phyloP scores from a whole-genome alignment of 352 stramenopile species.

The Pythium guiyangense region DNA sequence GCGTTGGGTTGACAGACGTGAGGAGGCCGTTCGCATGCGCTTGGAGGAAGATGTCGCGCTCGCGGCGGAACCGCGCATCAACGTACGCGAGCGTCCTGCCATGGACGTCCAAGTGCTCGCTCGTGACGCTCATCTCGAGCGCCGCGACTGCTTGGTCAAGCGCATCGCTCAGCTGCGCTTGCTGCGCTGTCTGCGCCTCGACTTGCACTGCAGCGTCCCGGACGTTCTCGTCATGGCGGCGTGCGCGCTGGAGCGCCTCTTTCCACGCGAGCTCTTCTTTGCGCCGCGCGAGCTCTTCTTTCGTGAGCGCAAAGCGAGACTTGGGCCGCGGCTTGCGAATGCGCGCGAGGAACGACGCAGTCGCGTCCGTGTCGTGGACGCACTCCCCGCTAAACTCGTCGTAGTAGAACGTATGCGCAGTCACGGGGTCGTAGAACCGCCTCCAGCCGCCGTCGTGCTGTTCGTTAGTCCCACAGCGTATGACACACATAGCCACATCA shows the following conservation, averaged over 20 bases:
- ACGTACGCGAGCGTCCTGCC: constrained; percentile 47
- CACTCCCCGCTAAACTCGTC: constrained; percentile 61
- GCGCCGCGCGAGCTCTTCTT: constrained; percentile 39
- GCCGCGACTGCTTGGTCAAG: constrained; percentile 31
- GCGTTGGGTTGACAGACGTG: constrained; percentile 31
- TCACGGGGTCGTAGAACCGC: constrained; percentile 54
- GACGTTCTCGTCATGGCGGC: constrained; percentile 30
- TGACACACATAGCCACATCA: not conserved
- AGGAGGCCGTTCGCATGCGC: constrained; percentile 34
- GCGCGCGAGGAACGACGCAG: constrained; percentile 26
- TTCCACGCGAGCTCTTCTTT: constrained; percentile 70
- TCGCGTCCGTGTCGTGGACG: constrained; percentile 48
- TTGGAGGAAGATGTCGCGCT: constrained; percentile 49
- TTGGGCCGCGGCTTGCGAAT: constrained; percentile 30
- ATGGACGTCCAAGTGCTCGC: constrained; percentile 44
- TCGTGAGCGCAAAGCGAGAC: constrained; percentile 26
- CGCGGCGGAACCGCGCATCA: constrained; percentile 49
- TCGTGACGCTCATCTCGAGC: constrained; percentile 49
- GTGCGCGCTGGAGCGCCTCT: constrained; percentile 39
- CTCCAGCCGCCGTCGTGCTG: constrained; percentile 39
- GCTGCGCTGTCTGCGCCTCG: constrained; percentile 13
- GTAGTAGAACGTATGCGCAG: constrained; percentile 59
- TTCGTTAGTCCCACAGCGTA: not conserved
- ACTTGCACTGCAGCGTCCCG: constrained; percentile 11
- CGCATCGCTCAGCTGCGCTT: constrained; percentile 20